A percentile compares a stretch with the other conserved stretches of the same genome.
These are phyloP conservation scores for Crithidia fasciculata DNA, from an alignment of 208 protist species.

Conservation along the genomic window DNA sequence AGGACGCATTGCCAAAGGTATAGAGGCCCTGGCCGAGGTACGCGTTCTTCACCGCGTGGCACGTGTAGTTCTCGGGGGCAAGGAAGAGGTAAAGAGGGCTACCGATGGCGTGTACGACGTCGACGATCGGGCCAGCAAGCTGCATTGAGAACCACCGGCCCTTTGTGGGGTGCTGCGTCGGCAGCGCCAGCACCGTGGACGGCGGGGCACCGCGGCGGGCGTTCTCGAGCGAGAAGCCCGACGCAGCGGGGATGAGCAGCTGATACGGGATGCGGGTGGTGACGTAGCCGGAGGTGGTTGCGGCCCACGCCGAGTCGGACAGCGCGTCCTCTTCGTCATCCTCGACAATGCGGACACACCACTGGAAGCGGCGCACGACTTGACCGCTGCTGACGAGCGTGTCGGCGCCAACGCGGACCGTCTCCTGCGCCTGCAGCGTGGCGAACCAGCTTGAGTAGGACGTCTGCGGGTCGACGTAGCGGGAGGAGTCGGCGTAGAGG, in stretches of 20 bases:
- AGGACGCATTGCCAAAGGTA: slow-evolving; percentile 42
- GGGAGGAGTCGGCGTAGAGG: slow-evolving; percentile 36
- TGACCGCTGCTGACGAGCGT: slow-evolving; percentile 16
- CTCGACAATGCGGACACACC: slow-evolving; percentile 65
- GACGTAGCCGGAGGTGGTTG: slow-evolving; percentile 33
- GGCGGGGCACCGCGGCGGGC: background rate
- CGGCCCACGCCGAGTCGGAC: background rate
- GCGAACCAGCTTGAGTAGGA: slow-evolving; percentile 72
- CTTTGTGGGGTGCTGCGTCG: slow-evolving; percentile 46
- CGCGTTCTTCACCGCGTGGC: slow-evolving; percentile 53
- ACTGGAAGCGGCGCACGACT: slow-evolving; percentile 61
- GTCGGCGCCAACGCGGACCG: slow-evolving; percentile 49
- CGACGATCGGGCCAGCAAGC: slow-evolving; percentile 60
- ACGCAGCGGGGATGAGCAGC: slow-evolving; percentile 50
- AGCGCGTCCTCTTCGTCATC: slow-evolving; percentile 14
- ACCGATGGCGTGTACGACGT: slow-evolving; percentile 48
- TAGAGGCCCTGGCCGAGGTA: slow-evolving; percentile 39
- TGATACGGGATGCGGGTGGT: slow-evolving; percentile 64
- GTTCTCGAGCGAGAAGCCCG: slow-evolving; percentile 48
- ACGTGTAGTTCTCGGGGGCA: slow-evolving; percentile 43
- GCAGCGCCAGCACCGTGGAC: slow-evolving; percentile 42
- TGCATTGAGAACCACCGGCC: slow-evolving; percentile 65
- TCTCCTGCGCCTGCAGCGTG: slow-evolving; percentile 50
- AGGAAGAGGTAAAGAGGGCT: slow-evolving; percentile 76
- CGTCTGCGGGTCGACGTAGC: slow-evolving; percentile 66